Evolutionary conservation across 768 basidiomycete genomes (phyloP).

Genomic region (Hericium rajendrae): DNA sequence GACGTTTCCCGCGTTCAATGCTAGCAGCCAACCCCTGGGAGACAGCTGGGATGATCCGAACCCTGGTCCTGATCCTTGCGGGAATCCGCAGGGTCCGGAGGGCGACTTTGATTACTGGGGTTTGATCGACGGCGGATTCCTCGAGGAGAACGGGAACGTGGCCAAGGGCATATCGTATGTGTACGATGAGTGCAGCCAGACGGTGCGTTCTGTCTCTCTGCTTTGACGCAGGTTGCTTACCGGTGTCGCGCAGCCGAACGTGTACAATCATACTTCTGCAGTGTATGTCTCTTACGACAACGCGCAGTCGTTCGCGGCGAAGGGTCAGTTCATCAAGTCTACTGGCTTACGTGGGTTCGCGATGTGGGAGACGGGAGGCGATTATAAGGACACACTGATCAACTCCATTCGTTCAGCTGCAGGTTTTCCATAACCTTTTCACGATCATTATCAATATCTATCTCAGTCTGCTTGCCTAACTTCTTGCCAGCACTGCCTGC

Average conservation of each 20-base stretch:
- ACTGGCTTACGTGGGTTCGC: constrained; percentile 52
- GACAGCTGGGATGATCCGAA: constrained; percentile 20
- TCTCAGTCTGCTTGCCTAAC: too few relatives aligned
- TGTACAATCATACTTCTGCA: constrained; percentile 46
- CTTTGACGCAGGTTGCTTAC: not conserved
- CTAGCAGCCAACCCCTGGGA: constrained; percentile 33
- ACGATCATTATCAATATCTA: too few relatives aligned
- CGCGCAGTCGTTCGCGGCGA: constrained; percentile 45
- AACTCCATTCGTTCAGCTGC: constrained; percentile 37
- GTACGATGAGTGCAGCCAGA: constrained; percentile 65
- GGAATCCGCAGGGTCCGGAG: constrained; percentile 19
- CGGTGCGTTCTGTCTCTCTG: constrained; percentile 34
- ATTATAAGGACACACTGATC: constrained; percentile 47
- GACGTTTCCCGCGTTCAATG: constrained; percentile 45
- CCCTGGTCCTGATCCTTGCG: constrained; percentile 23
- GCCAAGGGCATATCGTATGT: constrained; percentile 35
- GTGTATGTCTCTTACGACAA: constrained; percentile 63
- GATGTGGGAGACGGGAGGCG: constrained; percentile 66
- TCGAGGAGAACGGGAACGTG: constrained; percentile 2
- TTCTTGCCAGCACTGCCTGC: too few relatives aligned
- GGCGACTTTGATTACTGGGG: constrained; percentile 13
- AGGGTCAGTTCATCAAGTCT: constrained; percentile 49
- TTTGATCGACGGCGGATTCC: constrained; percentile 6
- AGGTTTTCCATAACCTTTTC: not conserved
- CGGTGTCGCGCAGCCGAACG: constrained; percentile 42